Conservation (phyloP, 164 flowering plant genomes). For the Platanus orientalis region DNA sequence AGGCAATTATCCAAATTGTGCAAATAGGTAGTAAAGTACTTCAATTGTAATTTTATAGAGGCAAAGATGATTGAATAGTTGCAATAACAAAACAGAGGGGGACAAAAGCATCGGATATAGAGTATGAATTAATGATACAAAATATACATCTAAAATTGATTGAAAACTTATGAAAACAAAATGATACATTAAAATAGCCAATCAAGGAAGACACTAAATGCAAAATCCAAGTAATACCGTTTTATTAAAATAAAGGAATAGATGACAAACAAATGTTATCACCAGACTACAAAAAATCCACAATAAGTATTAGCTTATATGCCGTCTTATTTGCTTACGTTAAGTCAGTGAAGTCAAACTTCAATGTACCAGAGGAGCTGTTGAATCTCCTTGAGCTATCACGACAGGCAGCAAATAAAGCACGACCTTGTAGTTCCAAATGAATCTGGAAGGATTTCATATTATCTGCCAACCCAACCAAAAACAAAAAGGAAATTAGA, state of each 20-base stretch:
- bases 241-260: neutral
- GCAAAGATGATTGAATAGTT: neutral
- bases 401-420: conserved; percentile 10
- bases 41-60: neutral
- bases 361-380: conserved; percentile 25
- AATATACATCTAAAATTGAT: neutral
- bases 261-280: neutral
- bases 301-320: neutral
- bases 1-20: neutral
- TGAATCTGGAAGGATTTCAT: conserved; percentile 11
- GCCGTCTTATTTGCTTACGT: conserved; percentile 51
- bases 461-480: conserved; percentile 19
- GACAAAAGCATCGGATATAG: neutral
- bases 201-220: neutral
- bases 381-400: conserved; percentile 32
- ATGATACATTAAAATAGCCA: neutral
- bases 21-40: neutral
- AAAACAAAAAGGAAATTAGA: neutral
- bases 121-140: neutral
- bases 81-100: neutral
- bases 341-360: conserved; percentile 65
- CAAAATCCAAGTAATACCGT: neutral
- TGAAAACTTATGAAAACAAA: neutral
- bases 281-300: neutral
- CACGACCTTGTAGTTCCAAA: conserved; percentile 19